Percentiles rank a stretch among this genome's conserved stretches.
phyloP scores from a whole-genome alignment of 257 asterid genomes.

The Plantago major region DNA sequence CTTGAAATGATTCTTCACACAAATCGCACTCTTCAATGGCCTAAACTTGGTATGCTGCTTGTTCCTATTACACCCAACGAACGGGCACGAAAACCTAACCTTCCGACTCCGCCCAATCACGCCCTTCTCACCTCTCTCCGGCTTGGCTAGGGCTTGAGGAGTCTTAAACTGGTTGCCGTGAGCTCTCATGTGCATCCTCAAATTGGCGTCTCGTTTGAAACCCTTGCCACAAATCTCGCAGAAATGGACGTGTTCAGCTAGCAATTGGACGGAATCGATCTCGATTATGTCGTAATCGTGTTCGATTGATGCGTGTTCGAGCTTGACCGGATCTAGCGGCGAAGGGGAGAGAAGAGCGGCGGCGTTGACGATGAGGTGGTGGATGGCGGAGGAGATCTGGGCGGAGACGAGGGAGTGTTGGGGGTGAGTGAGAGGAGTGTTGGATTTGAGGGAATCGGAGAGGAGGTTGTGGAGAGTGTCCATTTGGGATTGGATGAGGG shows the following conservation, averaged over 20 bases:
- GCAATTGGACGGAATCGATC: conserved; percentile 69
- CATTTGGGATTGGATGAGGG: conserved; percentile 51
- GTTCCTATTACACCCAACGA: conserved; percentile 66
- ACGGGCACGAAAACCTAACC: conserved; percentile 74
- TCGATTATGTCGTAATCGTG: conserved; percentile 54
- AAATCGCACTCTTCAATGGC: conserved; percentile 63
- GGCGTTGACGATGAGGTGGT: conserved; percentile 64
- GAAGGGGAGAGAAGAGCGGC: conserved; percentile 55
- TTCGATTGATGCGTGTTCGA: conserved; percentile 22
- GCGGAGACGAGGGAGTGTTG: conserved; percentile 57
- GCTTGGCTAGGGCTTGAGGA: conserved; percentile 66
- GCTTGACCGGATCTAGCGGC: conserved; percentile 9
- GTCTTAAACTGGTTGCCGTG: conserved; percentile 88
- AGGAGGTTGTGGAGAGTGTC: conserved; percentile 59
- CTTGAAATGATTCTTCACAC: conserved; percentile 89
- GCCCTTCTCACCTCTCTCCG: conserved; percentile 33
- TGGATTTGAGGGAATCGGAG: conserved; percentile 52
- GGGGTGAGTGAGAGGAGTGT: conserved; percentile 42
- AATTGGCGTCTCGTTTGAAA: conserved; percentile 90
- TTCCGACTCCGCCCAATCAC: conserved; percentile 21
- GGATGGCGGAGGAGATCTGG: conserved; percentile 69
- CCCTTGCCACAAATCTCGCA: conserved; percentile 92
- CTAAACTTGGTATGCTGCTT: conserved; percentile 69
- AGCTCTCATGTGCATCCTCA: conserved; percentile 98
- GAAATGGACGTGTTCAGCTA: conserved; percentile 85